These are phyloP conservation scores for Forsythia suspensa DNA, from an alignment of 257 asterid species.

Conservation along the genomic window DNA sequence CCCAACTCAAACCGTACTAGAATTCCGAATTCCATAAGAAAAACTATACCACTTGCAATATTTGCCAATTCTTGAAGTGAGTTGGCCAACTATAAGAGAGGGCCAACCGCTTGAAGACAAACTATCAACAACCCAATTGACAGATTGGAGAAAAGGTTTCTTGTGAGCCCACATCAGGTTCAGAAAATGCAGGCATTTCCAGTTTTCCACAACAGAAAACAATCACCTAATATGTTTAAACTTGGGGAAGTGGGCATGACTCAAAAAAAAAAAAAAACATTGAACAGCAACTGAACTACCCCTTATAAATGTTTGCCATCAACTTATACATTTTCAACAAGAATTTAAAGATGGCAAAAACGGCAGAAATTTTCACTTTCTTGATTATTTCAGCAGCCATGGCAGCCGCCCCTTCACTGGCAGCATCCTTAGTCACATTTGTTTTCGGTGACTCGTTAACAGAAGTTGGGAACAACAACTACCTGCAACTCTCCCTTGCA, in stretches of 20 bases:
- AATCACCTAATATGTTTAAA: slow-evolving; percentile 43
- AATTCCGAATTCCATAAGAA: background rate
- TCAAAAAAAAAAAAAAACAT: slow-evolving; percentile 8
- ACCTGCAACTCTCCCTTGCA: slow-evolving; percentile 63
- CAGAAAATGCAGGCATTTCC: slow-evolving; percentile 13
- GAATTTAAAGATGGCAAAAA: slow-evolving; percentile 16
- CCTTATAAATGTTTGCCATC: slow-evolving; percentile 34
- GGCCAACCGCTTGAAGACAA: slow-evolving; percentile 42
- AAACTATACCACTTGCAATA: background rate
- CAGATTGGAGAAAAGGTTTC: slow-evolving; percentile 1
- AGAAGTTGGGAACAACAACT: slow-evolving; percentile 91
- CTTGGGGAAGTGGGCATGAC: slow-evolving; percentile 61
- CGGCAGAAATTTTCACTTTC: slow-evolving; percentile 12
- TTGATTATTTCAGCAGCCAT: slow-evolving; percentile 21
- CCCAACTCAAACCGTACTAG: background rate
- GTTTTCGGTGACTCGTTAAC: slow-evolving; percentile 82
- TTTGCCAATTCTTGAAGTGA: slow-evolving; percentile 5
- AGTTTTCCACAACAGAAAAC: background rate
- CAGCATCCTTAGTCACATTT: slow-evolving; percentile 54
- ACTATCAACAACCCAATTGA: slow-evolving; percentile 19
- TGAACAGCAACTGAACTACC: background rate
- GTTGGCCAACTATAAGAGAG: slow-evolving; percentile 40
- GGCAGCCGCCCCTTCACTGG: background rate
- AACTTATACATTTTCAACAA: background rate
- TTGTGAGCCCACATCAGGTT: background rate